These are phyloP conservation scores for Trichocomaceae sp. DNA, from an alignment of 2,329 filamentous ascomycete species.

Conservation along the genomic window DNA sequence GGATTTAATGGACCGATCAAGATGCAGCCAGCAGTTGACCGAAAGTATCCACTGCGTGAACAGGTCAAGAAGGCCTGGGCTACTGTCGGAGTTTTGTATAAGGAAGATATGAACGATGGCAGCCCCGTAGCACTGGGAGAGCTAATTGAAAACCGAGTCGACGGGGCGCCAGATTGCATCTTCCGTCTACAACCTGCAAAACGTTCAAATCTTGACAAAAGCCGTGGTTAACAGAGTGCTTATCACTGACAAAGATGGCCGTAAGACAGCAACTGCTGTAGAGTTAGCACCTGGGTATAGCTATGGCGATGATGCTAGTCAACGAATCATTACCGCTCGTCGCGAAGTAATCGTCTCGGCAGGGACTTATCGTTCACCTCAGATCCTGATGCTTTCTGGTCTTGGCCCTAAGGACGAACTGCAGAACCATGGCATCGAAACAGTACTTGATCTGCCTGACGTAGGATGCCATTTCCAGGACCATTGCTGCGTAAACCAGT, in stretches of 20 bases:
- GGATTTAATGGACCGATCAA: conserved; percentile 23
- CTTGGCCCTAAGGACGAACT: conserved; percentile 27
- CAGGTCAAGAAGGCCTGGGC: conserved; percentile 9
- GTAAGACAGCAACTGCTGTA: conserved; percentile 4
- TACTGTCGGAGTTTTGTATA: background rate
- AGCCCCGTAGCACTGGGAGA: conserved; percentile 12
- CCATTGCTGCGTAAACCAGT: conserved; percentile 17
- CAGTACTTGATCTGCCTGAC: conserved; percentile 17
- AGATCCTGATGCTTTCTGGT: conserved; percentile 28
- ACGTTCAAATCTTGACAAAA: conserved; percentile 6
- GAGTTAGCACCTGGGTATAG: background rate
- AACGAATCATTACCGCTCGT: conserved; percentile 20
- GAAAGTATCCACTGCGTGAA: conserved; percentile 14
- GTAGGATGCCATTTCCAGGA: conserved; percentile 41
- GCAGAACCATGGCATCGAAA: conserved; percentile 21
- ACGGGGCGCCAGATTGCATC: conserved; percentile 13
- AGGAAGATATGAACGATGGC: conserved; percentile 11
- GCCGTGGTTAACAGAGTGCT: conserved; percentile 7
- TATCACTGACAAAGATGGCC: background rate
- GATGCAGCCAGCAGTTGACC: conserved; percentile 11
- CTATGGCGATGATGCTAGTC: too few relatives aligned
- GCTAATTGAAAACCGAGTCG: conserved; percentile 9
- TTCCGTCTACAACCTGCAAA: conserved; percentile 8
- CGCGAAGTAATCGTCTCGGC: conserved; percentile 43
- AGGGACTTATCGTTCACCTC: conserved; percentile 38